Percentiles rank a stretch among this genome's conserved stretches.
Evolutionary conservation across 2,329 filamentous ascomycete genomes (phyloP).

Genomic region (Aspergillus hortae): DNA sequence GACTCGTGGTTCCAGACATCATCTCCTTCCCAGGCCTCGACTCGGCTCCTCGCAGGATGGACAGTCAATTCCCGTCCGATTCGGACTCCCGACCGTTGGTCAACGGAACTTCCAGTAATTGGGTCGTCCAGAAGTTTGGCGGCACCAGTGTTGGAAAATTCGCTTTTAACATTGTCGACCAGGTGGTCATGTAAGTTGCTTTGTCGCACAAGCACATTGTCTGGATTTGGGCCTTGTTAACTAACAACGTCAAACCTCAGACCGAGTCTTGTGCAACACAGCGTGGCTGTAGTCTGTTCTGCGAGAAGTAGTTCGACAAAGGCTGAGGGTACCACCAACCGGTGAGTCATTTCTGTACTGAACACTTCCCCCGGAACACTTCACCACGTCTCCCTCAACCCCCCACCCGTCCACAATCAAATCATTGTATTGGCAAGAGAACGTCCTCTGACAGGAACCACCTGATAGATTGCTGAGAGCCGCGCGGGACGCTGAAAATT

Average conservation of each 20-base stretch:
- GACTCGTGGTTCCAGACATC: conserved; percentile 5
- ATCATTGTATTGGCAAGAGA: neutral
- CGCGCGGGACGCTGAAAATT: conserved; percentile 48
- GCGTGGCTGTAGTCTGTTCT: conserved; percentile 91
- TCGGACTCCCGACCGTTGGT: conserved; percentile 10
- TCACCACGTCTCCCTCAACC: neutral
- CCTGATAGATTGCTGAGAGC: conserved; percentile 43
- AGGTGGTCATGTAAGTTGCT: conserved; percentile 60
- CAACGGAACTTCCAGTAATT: conserved; percentile 43
- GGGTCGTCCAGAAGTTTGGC: conserved; percentile 93
- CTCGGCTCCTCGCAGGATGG: conserved; percentile 12
- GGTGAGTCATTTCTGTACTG: conserved; percentile 57
- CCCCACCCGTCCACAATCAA: too few relatives aligned
- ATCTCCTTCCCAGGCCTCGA: neutral
- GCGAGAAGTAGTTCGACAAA: conserved; percentile 93
- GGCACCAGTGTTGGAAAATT: conserved; percentile 96
- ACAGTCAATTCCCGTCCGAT: conserved; percentile 10
- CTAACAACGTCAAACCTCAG: conserved; percentile 34
- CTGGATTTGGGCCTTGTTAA: too few relatives aligned
- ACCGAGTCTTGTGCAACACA: conserved; percentile 61
- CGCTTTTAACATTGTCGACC: conserved; percentile 67
- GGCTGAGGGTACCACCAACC: conserved; percentile 89
- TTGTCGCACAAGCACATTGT: neutral
- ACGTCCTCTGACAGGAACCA: conserved; percentile 2
- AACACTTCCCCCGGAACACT: neutral